These are phyloP conservation scores for Syzygium malaccense DNA, from an alignment of 441 rosid species.

Conservation along the genomic window DNA sequence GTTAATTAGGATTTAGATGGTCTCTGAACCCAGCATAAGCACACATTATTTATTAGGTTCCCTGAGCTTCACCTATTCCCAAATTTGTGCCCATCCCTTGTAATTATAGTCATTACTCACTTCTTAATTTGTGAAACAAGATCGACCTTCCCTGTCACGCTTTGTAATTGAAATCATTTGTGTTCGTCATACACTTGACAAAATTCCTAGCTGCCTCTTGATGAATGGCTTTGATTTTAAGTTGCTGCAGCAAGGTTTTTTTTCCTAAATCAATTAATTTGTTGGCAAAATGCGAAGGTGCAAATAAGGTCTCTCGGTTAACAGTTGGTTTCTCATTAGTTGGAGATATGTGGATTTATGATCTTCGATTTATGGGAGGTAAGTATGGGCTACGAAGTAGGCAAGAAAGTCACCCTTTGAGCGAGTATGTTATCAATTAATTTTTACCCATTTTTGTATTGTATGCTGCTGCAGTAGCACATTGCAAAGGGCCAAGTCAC, in stretches of 20 bases:
- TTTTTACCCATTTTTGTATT: not conserved
- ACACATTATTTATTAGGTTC: not conserved
- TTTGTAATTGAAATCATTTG: not conserved
- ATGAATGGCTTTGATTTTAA: not conserved
- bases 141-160: not conserved
- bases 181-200: not conserved
- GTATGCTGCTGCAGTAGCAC: not conserved
- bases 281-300: not conserved
- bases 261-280: not conserved
- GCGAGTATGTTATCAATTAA: not conserved
- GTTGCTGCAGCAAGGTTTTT: not conserved
- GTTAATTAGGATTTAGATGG: not conserved
- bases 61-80: not conserved
- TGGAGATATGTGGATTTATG: not conserved
- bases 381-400: not conserved
- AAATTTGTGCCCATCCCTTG: not conserved
- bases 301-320: not conserved
- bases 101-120: not conserved
- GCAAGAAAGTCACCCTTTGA: not conserved
- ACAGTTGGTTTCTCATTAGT: not conserved
- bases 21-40: not conserved
- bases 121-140: not conserved
- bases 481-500: not conserved
- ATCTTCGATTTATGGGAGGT: not conserved
- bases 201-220: not conserved